Conservation (phyloP, 345 rosid species). For the Theobroma cacao region DNA sequence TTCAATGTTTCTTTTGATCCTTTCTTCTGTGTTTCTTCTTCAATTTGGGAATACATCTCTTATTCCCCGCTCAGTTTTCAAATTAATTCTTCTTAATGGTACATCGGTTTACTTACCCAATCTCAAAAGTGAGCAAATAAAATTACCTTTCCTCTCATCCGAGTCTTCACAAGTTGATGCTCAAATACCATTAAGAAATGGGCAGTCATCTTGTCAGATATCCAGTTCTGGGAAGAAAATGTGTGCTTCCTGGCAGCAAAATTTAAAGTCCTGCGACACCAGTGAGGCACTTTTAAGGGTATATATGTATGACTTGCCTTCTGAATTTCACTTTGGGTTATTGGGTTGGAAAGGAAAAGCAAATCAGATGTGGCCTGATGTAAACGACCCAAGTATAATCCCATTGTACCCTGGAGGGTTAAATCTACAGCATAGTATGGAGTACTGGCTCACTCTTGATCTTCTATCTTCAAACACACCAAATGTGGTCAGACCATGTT, state of each 20-base stretch:
- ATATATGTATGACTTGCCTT: conserved; percentile 80
- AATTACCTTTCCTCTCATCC: conserved; percentile 32
- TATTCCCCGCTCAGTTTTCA: conserved; percentile 55
- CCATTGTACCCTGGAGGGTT: conserved; percentile 82
- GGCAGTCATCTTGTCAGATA: conserved; percentile 13
- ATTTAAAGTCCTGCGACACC: conserved; percentile 23
- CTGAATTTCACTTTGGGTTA: conserved; percentile 83
- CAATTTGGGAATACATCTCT: conserved; percentile 50
- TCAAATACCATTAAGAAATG: conserved; percentile 18
- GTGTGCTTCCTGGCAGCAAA: conserved; percentile 16
- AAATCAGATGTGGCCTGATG: conserved; percentile 63
- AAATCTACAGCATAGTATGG: conserved; percentile 86
- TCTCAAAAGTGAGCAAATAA: conserved; percentile 27
- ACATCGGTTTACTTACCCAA: conserved; percentile 35
- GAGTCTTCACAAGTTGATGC: conserved; percentile 14
- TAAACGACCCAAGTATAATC: conserved; percentile 34
- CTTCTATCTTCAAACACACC: conserved; percentile 60
- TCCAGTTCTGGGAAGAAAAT: conserved; percentile 7
- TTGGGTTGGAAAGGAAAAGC: conserved; percentile 68
- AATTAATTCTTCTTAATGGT: conserved; percentile 56
- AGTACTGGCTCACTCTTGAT: conserved; percentile 95
- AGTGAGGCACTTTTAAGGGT: conserved; percentile 46
- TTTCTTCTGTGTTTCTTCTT: conserved; percentile 59
- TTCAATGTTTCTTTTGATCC: conserved; percentile 47
- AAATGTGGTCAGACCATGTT: conserved; percentile 46